A percentile compares a stretch with the other conserved stretches of the same genome.
These are phyloP conservation scores for Sporothrix brunneoviolacea DNA, from an alignment of 2,329 filamentous ascomycete genomes.

Conservation along the genomic window DNA sequence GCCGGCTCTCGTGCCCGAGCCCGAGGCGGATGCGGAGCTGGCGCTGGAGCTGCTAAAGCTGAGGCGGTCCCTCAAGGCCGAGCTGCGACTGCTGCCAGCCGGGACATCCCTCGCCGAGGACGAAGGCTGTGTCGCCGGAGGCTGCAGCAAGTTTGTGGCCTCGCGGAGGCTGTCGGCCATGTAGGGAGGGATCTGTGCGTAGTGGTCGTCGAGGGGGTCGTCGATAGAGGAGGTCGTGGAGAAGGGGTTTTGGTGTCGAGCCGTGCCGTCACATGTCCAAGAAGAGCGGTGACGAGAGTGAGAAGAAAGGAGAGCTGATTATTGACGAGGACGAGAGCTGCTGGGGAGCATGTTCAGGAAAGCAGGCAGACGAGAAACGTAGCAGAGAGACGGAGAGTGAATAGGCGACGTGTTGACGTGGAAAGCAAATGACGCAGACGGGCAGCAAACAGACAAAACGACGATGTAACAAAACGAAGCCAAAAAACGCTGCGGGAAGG, in stretches of 20 bases:
- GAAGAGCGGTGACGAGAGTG: too few relatives aligned
- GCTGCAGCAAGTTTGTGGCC: slow-evolving; percentile 5
- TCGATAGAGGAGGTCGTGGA: too few relatives aligned
- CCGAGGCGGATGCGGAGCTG: background rate
- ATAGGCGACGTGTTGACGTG: too few relatives aligned
- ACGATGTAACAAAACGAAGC: too few relatives aligned
- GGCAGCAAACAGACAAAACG: too few relatives aligned
- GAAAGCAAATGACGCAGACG: too few relatives aligned
- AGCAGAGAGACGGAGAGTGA: too few relatives aligned
- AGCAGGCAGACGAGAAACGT: too few relatives aligned
- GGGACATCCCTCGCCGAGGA: background rate
- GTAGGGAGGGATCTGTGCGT: background rate
- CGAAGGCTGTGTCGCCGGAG: background rate
- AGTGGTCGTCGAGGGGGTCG: background rate
- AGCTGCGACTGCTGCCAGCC: background rate
- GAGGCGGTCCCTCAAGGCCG: slow-evolving; percentile 2
- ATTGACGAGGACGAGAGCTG: background rate
- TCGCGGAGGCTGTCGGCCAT: slow-evolving; percentile 11
- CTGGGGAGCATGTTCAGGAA: too few relatives aligned
- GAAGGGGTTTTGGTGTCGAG: too few relatives aligned
- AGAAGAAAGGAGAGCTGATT: background rate
- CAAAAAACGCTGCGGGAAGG: too few relatives aligned
- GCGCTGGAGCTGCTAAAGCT: background rate
- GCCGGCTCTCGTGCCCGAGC: background rate
- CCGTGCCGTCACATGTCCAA: too few relatives aligned